Evolutionary conservation across 352 stramenopile species (phyloP), one percentile per base, ranked within the genome.

Genomic region (Blastocystis sp.): DNA sequence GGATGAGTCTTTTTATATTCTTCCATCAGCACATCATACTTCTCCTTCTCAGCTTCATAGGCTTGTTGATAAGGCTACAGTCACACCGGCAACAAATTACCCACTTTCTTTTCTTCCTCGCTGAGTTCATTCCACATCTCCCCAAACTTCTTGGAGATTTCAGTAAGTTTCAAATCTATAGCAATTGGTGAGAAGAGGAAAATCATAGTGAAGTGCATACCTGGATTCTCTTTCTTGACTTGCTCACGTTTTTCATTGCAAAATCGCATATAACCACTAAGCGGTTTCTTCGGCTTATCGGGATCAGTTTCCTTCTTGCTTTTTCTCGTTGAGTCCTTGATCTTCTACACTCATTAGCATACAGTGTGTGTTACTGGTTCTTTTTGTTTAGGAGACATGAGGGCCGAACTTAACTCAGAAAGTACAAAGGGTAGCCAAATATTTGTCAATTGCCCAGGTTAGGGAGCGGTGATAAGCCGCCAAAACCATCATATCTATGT

Each of bases 1-100:
- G 70, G 70, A 41, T 81, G 70, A 37, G 70, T 81, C 26, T 62
- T 66, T 53, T 81, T 81, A 26, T 81, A 81, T 26, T 81, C 70
- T 41, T 62, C 70, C 70, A 81, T 81, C 70, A 65, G 53, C 45
- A 62, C 20, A 45, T 81, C 70, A 43, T 66, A 81, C 70, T 62
- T 47, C 43, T 37, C 50, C 55, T 81, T 81, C 8, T 81, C 70
- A 24, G 53, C 43, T 39, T 81, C 70, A 64, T 81, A 81, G 7
- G 70, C 45, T 20, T 81, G 26, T 18, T 62, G 13, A 41, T 81
- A 81, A 3, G 45, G 70, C 70, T 81, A 81, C 50, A 13, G 13
- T 18, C 65, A 3, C 63, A 41, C 11, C 2, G n/a, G 7, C 8
- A 11, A 63, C 16, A n/a, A 9, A 20, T 41, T 64, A 34, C 34